These are phyloP conservation scores for Eutypella sp. DNA, from an alignment of 2,329 filamentous ascomycete genomes.

Conservation along the genomic window DNA sequence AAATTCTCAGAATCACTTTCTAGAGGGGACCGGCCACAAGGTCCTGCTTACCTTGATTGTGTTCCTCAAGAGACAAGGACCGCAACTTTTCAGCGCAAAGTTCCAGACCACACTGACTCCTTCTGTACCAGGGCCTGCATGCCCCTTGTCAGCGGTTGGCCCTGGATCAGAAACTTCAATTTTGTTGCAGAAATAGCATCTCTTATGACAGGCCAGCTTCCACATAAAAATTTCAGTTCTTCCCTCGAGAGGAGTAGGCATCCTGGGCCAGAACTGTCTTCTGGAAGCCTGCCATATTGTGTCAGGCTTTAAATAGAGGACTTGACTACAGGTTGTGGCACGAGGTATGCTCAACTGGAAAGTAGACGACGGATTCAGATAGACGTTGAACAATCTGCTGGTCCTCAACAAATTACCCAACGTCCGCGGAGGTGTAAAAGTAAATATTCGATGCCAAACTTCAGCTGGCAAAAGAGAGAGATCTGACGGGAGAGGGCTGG, in stretches of 20 bases:
- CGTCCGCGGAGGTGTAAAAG: conserved; percentile 57
- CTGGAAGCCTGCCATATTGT: conserved; percentile 67
- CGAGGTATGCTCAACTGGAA: conserved; percentile 18
- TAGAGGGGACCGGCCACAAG: conserved; percentile 5
- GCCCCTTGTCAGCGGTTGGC: conserved; percentile 40
- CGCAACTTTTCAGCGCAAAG: conserved; percentile 64
- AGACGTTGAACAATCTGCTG: conserved; percentile 61
- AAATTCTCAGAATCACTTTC: conserved; percentile 14
- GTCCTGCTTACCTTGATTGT: conserved; percentile 58
- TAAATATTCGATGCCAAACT: conserved; percentile 68
- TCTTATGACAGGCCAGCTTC: conserved; percentile 56
- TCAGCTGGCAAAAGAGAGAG: conserved; percentile 41
- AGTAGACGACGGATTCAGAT: conserved; percentile 46
- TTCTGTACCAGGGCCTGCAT: conserved; percentile 56
- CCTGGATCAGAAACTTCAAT: conserved; percentile 20
- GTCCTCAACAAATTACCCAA: conserved; percentile 62
- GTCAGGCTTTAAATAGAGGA: conserved; percentile 48
- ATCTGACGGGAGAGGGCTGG: conserved; percentile 5
- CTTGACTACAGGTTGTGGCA: conserved; percentile 31
- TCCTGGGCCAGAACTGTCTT: conserved; percentile 57
- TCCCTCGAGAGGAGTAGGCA: conserved; percentile 63
- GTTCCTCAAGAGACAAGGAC: conserved; percentile 54
- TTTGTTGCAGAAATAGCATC: conserved; percentile 65
- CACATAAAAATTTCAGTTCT: conserved; percentile 73
- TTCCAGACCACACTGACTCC: conserved; percentile 65